These are phyloP conservation scores for Haplographium delicatum DNA, from an alignment of 495 filamentous ascomycete species.

Conservation along the genomic window DNA sequence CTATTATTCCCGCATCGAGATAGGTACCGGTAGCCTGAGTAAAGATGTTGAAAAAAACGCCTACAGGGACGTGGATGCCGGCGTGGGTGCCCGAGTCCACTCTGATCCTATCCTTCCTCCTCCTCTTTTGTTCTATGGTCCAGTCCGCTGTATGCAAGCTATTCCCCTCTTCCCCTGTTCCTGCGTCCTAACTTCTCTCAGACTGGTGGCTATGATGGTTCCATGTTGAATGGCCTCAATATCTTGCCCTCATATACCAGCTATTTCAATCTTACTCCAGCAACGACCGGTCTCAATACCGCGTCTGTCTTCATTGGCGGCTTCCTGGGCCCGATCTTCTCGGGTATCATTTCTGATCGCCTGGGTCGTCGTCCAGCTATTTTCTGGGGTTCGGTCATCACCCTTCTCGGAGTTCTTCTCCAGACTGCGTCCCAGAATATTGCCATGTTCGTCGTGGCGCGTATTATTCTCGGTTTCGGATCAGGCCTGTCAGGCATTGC, in stretches of 20 bases:
- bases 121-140: conserved; percentile 42
- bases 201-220: conserved; percentile 46
- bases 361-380: conserved; percentile 39
- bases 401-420: conserved; percentile 40
- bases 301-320: conserved; percentile 25
- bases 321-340: conserved; percentile 16
- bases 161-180: neutral
- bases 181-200: conserved; percentile 15
- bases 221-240: conserved; percentile 48
- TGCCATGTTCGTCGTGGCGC: conserved; percentile 38
- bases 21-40: too few species aligned
- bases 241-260: conserved; percentile 45
- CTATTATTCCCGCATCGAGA: too few species aligned
- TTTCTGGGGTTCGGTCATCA: conserved; percentile 38
- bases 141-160: conserved; percentile 35
- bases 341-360: conserved; percentile 14
- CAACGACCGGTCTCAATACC: conserved; percentile 18
- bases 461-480: conserved; percentile 45
- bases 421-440: conserved; percentile 43
- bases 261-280: conserved; percentile 42
- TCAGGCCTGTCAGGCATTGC: conserved; percentile 33
- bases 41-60: conserved; percentile 32
- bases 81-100: conserved; percentile 46
- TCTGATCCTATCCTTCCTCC: conserved; percentile 32
- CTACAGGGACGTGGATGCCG: conserved; percentile 46